A percentile compares a stretch with the other conserved stretches of the same genome.
Evolutionary conservation across 768 basidiomycete genomes (phyloP).

Genomic region (Dioszegia hungarica): DNA sequence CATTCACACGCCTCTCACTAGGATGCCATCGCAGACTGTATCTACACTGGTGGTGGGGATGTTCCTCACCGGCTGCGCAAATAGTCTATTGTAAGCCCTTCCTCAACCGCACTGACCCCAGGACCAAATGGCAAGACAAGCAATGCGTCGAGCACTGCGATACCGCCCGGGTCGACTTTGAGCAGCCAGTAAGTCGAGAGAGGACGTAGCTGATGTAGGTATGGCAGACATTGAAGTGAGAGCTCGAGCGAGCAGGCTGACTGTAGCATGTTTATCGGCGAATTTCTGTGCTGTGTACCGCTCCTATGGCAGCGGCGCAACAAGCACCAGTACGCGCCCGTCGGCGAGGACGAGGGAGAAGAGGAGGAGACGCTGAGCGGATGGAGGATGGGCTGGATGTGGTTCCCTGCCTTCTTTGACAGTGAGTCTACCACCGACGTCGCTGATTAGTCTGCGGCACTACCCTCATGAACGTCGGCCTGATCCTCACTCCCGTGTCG

Average conservation of each 20-base stretch:
- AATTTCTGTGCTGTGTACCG: slow-evolving; percentile 62
- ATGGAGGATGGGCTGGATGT: slow-evolving; percentile 37
- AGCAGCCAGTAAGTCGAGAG: slow-evolving; percentile 81
- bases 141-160: slow-evolving; percentile 94
- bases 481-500: slow-evolving; percentile 92
- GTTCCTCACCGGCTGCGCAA: slow-evolving; percentile 59
- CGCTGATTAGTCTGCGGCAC: slow-evolving; percentile 59
- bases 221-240: slow-evolving; percentile 49
- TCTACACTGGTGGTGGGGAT: slow-evolving; percentile 73
- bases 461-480: slow-evolving; percentile 84
- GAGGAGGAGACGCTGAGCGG: slow-evolving; percentile 22
- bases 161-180: slow-evolving; percentile 70
- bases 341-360: slow-evolving; percentile 9
- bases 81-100: slow-evolving; percentile 49
- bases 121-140: slow-evolving; percentile 63
- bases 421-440: slow-evolving; percentile 22
- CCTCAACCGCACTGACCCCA: slow-evolving; percentile 10
- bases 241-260: slow-evolving; percentile 6
- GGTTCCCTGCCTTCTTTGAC: slow-evolving; percentile 47
- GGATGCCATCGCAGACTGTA: slow-evolving; percentile 50
- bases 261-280: slow-evolving; percentile 61
- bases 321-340: slow-evolving; percentile 12
- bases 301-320: slow-evolving; percentile 39
- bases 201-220: slow-evolving; percentile 35
- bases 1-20: neutral